Evolutionary conservation across 768 basidiomycete genomes (phyloP), one percentile per base, ranked within the genome.

Genomic region (Tricholomella constricta): DNA sequence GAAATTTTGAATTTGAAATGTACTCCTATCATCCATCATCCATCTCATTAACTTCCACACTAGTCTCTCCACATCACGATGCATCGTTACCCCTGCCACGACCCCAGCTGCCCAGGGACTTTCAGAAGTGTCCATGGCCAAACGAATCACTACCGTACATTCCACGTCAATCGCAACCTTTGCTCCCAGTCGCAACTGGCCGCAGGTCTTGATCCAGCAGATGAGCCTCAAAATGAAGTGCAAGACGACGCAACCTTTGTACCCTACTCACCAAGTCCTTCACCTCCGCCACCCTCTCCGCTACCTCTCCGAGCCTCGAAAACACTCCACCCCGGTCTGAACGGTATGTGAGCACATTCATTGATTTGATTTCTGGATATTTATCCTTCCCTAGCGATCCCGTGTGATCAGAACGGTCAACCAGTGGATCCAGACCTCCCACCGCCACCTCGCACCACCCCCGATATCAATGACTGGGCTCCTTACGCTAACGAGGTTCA

Each of bases 381-480:
- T 20, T 17, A 45, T 31, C 23, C 8, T 25, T 12, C 9, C 4
- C 27, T 31, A 45, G 27, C 44, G 15, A 15, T 44, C 27, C 60
- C 57, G 1, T 61, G 60, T 45, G 42, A 58, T 23, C 12, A 45
- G 9, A 20, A 53, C 22, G 57, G 60, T 17, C 15, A 35, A 7
- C 35, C 29, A 26, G 27, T 56, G 1, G 36, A 53, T 1, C 43
- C 34, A 0, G 45, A 34, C 10, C 15, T 46, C 14, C 56, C 53
- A 15, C 54, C 56, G 5, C 46, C 17, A 29, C 48, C 35, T 47
- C 43, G 32, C 9, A 51, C 41, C 0, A 1, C 17, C 37, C 47
- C 25, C 0, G 2, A 10, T 17, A 6, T n/a, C 19, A 19, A 57
- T 37, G 56, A 63, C n/a, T 67, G 65, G 63, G 35, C 47, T 4